phyloP scores from a whole-genome alignment of 768 basidiomycete genomes.

The Kondoa malvinella region DNA sequence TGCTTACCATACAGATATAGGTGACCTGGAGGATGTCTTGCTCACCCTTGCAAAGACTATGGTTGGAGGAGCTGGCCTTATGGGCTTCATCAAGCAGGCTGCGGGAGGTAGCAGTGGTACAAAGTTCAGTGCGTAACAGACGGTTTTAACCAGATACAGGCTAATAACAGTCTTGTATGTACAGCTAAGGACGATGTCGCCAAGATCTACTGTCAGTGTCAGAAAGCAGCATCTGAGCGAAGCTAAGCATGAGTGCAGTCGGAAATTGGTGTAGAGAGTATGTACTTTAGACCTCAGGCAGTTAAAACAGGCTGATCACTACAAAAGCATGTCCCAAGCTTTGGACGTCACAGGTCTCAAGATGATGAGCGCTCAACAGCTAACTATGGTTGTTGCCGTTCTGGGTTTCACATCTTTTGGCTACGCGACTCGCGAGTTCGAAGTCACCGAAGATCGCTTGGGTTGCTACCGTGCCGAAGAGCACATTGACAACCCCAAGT shows the following conservation, averaged over 20 bases:
- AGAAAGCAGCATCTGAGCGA: neutral
- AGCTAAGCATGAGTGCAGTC: too few relatives aligned
- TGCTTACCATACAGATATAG: neutral
- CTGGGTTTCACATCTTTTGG: slow-evolving; percentile 3
- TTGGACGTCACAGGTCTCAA: slow-evolving; percentile 1
- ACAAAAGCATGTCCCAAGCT: neutral
- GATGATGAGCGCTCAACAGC: neutral
- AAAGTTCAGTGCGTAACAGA: neutral
- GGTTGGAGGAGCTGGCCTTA: neutral
- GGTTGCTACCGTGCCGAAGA: neutral
- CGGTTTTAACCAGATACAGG: neutral
- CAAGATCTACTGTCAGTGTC: neutral
- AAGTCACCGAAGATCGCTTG: slow-evolving; percentile 3
- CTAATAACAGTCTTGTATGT: neutral
- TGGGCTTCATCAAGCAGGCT: neutral
- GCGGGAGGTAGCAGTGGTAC: neutral
- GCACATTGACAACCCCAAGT: neutral
- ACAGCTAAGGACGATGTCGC: neutral
- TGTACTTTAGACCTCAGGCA: slow-evolving; percentile 64
- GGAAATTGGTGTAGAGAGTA: neutral
- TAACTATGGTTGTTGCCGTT: slow-evolving; percentile 1
- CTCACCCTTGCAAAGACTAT: neutral
- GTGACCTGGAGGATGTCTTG: neutral
- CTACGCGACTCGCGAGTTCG: slow-evolving; percentile 3
- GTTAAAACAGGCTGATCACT: too few relatives aligned